Base-by-base conservation (phyloP, 352 stramenopile species). In the Elongisporangium prolatum region DNA sequence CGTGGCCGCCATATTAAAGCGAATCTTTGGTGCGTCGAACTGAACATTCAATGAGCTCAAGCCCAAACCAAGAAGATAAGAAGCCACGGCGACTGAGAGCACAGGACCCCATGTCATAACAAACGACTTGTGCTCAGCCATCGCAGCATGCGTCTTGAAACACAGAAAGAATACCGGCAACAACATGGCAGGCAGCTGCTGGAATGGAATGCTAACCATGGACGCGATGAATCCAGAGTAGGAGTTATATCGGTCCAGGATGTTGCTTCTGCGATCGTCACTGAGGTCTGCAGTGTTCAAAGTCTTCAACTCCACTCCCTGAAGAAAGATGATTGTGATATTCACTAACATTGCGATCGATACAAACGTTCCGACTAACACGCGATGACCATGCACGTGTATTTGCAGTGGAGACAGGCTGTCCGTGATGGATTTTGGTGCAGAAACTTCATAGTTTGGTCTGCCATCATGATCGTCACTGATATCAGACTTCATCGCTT, bases 171-270 rank as follows among this genome's bases (percentile, higher is more conserved):
- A 40, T 5, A 40, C 28, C 28, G 28, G 28, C 5, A 13, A 2
- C 52, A 60, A 17, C 52, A 54, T 21, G 59, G 52, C 18, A 64
- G 22, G 10, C 54, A 57, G 40, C 22, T 55, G 52, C 52, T 52
- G 24, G 60, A 64, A 48, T 55, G 52, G 28, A 6, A 40, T 40
- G 28, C 28, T 40, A 5, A 40, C 1, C 9, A 40, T 40, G 28
- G 28, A 40, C 9, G 28, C 28, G 28, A 40, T 40, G 1, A 9
- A 40, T 5, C 28, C 28, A 40, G 28, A 40, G 28, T 40, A 40
- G 5, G 28, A 40, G 8, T 40, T 40, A 9, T 40, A 40, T 9
- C 1, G 4, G 9, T 40, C 28, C 4, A 40, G 4, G 5, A 40
- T 1, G 1, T 5, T 9, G 4, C 9, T 2, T 40, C 28, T 2